These are phyloP conservation scores for Trametes versicolor DNA, from an alignment of 1,284 basidiomycete species.

Conservation along the genomic window DNA sequence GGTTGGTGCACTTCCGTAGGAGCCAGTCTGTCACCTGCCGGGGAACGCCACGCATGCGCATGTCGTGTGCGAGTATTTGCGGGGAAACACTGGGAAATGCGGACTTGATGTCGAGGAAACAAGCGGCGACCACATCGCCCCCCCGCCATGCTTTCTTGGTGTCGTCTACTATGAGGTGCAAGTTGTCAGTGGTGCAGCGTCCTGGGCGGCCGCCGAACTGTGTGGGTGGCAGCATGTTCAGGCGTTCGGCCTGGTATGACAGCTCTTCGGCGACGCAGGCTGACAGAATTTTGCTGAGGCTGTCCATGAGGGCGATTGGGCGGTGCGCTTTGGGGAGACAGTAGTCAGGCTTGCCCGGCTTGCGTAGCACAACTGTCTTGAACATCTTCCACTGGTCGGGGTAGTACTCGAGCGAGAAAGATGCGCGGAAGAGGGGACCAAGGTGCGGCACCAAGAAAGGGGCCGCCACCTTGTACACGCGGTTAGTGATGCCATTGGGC, in stretches of 20 bases:
- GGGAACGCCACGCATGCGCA: constrained; percentile 42
- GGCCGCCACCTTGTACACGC: not conserved
- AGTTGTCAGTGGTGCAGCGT: not conserved
- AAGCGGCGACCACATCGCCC: not conserved
- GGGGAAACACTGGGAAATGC: not conserved
- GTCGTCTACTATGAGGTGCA: not conserved
- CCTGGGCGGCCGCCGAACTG: not conserved
- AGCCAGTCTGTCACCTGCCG: constrained; percentile 37
- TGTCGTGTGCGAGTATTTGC: constrained; percentile 41
- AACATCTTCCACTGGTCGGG: not conserved
- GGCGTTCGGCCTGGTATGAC: not conserved
- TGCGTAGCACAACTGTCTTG: not conserved
- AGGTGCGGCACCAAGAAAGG: not conserved
- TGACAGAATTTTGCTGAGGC: not conserved
- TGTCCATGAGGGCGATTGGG: not conserved
- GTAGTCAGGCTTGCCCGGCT: not conserved
- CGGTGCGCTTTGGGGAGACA: not conserved
- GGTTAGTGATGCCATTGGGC: not conserved
- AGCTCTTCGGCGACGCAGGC: not conserved
- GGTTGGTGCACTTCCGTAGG: not conserved
- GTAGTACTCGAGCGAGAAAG: not conserved
- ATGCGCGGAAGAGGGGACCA: not conserved
- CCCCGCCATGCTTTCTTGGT: not conserved
- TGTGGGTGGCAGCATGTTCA: not conserved
- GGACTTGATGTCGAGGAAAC: constrained; percentile 1